Evolutionary conservation across 2,329 filamentous ascomycete genomes (phyloP).

Genomic region (Apiospora malaysiana): DNA sequence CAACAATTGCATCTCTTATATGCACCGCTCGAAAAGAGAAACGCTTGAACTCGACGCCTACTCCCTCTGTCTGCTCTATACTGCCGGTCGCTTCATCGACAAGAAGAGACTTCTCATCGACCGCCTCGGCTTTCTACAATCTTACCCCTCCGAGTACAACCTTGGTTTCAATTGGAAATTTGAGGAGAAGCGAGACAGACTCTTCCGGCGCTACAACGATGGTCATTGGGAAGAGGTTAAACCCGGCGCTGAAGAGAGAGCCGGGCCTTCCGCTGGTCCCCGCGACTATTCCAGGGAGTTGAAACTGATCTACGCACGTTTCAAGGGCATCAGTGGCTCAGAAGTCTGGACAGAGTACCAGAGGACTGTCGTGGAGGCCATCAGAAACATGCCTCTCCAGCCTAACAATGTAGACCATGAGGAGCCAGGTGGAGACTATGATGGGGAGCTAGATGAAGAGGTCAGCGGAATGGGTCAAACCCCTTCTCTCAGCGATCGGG

Average conservation of each 20-base stretch:
- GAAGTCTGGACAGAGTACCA: neutral
- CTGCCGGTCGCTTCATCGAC: neutral
- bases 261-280: neutral
- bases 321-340: neutral
- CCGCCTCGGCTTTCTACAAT: neutral
- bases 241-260: neutral
- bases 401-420: too few relatives aligned
- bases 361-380: neutral
- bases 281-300: neutral
- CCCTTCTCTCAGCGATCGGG: neutral
- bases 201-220: neutral
- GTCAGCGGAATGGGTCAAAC: neutral
- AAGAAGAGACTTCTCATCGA: neutral
- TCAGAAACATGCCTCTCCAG: neutral
- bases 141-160: neutral
- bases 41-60: neutral
- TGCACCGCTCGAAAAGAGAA: neutral
- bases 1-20: neutral
- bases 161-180: neutral
- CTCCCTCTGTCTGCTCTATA: neutral
- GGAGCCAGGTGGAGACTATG: neutral
- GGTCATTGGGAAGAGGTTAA: neutral
- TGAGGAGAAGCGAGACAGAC: neutral
- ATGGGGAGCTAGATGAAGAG: neutral
- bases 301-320: neutral